Evolutionary conservation across 352 stramenopile genomes (phyloP).

Genomic region (Phytopythium kandeliae): DNA sequence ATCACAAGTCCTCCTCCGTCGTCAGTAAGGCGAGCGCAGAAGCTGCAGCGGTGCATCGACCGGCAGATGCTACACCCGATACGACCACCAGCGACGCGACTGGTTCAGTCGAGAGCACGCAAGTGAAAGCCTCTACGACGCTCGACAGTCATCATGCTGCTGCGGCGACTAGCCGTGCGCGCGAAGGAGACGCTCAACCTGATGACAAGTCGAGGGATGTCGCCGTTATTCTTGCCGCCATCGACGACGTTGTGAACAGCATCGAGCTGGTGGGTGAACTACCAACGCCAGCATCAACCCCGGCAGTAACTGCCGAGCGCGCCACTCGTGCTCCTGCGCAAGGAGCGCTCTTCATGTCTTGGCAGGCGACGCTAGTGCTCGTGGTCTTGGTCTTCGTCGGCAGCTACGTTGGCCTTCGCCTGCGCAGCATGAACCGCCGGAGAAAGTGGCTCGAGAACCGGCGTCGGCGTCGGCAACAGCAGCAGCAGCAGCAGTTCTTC

Average conservation of each 20-base stretch:
- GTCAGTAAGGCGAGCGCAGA: neutral
- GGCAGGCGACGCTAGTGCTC: constrained; percentile 33
- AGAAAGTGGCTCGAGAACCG: constrained; percentile 43
- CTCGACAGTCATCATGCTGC: neutral
- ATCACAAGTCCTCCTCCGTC: neutral
- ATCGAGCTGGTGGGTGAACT: neutral
- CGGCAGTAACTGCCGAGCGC: neutral
- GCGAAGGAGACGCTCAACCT: neutral
- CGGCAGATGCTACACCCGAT: neutral
- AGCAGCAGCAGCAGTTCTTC: constrained; percentile 3
- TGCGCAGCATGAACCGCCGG: constrained; percentile 42
- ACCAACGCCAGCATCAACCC: neutral
- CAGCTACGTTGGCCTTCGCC: constrained; percentile 35
- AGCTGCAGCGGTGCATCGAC: neutral
- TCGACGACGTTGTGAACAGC: neutral
- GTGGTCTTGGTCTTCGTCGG: constrained; percentile 32
- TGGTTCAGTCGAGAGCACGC: neutral
- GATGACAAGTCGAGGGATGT: neutral
- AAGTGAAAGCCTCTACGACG: neutral
- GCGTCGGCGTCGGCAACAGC: constrained; percentile 23
- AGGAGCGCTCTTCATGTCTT: constrained; percentile 25
- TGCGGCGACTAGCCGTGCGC: neutral
- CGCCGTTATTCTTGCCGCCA: neutral
- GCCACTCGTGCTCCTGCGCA: neutral
- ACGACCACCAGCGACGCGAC: neutral